Evolutionary conservation across 179 eudicot species (phyloP), one percentile per base, ranked within the genome.

Genomic region (Sideroxylon spinosum): DNA sequence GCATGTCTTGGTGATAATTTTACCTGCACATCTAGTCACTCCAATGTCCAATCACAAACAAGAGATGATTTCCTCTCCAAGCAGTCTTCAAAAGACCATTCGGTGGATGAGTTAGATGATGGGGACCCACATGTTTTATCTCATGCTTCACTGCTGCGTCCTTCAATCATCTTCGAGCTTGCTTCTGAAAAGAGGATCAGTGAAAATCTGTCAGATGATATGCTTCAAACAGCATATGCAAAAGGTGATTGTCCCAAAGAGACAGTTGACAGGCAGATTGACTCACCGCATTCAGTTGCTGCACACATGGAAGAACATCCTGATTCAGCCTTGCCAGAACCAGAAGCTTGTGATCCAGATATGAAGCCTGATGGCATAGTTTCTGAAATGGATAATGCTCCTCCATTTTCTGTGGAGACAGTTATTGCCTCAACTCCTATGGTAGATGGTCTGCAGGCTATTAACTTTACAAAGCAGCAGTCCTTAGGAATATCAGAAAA

Each of bases 51-150:
- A 32, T 61, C 73, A 70, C 74, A 81, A 71, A 74, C 74, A 74
- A 78, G 82, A 68, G 79, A 82, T 79, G 82, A 64, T 79, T 63
- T 37, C 28, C 57, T 46, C 55, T 76, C 76, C 71, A 49, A 59
- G 46, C 49, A 67, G 81, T 80, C 84, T 44, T 71, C 59, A 74
- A 86, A 75, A 48, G 81, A 81, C 69, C 68, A 68, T 63, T 79
- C 81, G 20, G 62, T 76, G 59, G 78, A 19, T 60, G 85, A 82
- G 49, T 62, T 81, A 69, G 88, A 76, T 57, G 60, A 82, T 75
- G 76, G 70, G 49, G 76, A 78, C 78, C 79, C 82, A 68, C 71
- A 64, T 71, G 80, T 64, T 64, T 56, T 55, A 49, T 86, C 77
- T 62, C 84, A 80, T 59, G 65, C 77, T 44, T 77, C 68, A 22